phyloP scores from a whole-genome alignment of 345 rosid genomes.

The Sapria himalayana region DNA sequence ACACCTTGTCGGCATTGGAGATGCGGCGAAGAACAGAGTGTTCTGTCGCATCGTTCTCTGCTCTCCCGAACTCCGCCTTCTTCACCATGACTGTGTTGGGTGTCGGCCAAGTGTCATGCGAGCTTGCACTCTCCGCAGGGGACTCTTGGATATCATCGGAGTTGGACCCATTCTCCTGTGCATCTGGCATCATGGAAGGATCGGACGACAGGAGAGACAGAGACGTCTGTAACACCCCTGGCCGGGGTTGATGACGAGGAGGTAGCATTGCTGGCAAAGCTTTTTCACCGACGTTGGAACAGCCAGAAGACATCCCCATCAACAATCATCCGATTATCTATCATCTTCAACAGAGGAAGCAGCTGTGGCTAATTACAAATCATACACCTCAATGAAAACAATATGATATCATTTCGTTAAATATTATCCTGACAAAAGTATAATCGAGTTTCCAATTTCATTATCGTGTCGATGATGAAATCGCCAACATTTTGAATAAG shows the following conservation, averaged over 20 bases:
- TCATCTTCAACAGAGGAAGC: too few species aligned
- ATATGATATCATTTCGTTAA: background rate
- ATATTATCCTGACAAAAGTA: background rate
- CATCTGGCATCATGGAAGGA: constrained; percentile 37
- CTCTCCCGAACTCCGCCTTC: constrained; percentile 56
- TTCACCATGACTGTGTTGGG: constrained; percentile 32
- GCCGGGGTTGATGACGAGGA: constrained; percentile 65
- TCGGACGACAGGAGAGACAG: constrained; percentile 50
- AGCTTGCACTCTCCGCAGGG: constrained; percentile 95
- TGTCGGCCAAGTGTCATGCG: constrained; percentile 87
- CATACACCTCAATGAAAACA: too few species aligned
- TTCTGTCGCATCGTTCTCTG: constrained; percentile 41
- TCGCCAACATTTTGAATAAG: too few species aligned
- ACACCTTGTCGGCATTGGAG: constrained; percentile 51
- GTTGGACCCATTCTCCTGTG: constrained; percentile 42
- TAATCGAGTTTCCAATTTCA: too few species aligned
- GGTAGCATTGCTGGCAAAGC: constrained; percentile 54
- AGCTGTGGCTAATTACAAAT: too few species aligned
- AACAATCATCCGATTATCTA: constrained; percentile 6
- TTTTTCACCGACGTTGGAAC: constrained; percentile 52
- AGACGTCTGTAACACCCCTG: constrained; percentile 38
- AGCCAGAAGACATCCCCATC: constrained; percentile 94
- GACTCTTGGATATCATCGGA: constrained; percentile 65
- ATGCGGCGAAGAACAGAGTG: constrained; percentile 44
- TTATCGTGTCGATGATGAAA: too few species aligned